Evolutionary conservation across 139 green algal genomes (phyloP).

Genomic region (Chlorella sp.): DNA sequence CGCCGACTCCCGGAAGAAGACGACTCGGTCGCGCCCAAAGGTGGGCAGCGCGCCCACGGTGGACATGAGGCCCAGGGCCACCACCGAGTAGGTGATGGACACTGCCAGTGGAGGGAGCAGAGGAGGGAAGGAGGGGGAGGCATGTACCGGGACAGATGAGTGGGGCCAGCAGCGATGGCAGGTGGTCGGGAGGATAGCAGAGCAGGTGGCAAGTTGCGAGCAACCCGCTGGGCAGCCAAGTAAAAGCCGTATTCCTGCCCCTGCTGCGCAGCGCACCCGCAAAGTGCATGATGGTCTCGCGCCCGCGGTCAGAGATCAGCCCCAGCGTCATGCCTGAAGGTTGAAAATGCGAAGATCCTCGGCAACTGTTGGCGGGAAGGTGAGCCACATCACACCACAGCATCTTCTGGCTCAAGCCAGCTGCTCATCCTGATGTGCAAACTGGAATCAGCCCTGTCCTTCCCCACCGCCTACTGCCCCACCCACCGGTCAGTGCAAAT

Average conservation of each 20-base stretch:
- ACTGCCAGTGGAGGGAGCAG: constrained; percentile 27
- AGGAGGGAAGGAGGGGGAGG: neutral
- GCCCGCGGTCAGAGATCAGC: constrained; percentile 57
- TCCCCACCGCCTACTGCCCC: neutral
- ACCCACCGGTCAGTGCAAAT: constrained; percentile 55
- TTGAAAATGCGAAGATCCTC: too few species aligned
- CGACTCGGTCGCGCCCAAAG: constrained; percentile 46
- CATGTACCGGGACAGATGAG: too few species aligned
- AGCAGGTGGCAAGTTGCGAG: too few species aligned
- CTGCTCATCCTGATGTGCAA: too few species aligned
- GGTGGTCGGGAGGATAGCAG: too few species aligned
- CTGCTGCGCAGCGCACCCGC: neutral
- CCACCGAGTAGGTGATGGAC: constrained; percentile 58
- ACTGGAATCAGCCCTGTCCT: too few species aligned
- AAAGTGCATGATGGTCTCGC: constrained; percentile 59
- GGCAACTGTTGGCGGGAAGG: too few species aligned
- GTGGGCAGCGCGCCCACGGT: constrained; percentile 55
- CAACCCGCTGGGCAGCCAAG: too few species aligned
- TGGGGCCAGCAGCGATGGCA: too few species aligned
- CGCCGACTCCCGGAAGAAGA: constrained; percentile 60
- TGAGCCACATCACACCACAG: too few species aligned
- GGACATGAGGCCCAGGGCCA: constrained; percentile 62
- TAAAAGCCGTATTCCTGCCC: too few species aligned
- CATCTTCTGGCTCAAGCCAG: too few species aligned
- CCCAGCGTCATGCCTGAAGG: constrained; percentile 59